Conservation (phyloP, 257 asterid genomes). For the Nyctanthes arbortristis region DNA sequence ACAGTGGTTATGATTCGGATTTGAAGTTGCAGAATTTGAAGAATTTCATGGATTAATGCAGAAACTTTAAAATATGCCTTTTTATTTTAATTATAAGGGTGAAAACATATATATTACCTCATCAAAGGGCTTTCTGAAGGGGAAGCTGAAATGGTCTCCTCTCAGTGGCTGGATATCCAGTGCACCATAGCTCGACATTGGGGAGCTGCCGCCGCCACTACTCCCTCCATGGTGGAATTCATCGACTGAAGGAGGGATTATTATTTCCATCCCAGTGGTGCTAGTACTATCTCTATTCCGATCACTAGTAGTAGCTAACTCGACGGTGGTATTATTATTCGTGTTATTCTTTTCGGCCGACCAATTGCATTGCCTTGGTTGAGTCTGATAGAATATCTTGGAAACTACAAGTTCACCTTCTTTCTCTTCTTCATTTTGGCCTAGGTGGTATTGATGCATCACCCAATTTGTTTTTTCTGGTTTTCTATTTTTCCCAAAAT, state of each 20-base stretch:
- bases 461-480: constrained; percentile 99
- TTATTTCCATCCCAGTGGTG: constrained; percentile 51
- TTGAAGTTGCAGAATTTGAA: too few relatives aligned
- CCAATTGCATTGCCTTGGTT: constrained; percentile 93
- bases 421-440: constrained; percentile 86
- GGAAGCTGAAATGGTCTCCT: constrained; percentile 69
- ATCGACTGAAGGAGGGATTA: constrained; percentile 43
- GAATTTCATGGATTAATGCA: too few relatives aligned
- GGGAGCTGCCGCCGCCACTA: constrained; percentile 36
- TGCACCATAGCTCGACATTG: constrained; percentile 47
- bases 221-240: constrained; percentile 36
- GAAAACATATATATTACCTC: constrained; percentile 64
- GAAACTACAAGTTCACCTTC: constrained; percentile 97
- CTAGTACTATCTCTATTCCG: constrained; percentile 41
- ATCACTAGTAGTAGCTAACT: constrained; percentile 27
- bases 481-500: constrained; percentile 91
- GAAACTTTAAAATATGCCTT: too few relatives aligned
- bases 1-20: too few relatives aligned
- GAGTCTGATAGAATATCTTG: constrained; percentile 90
- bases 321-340: constrained; percentile 12
- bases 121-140: constrained; percentile 70
- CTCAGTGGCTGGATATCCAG: constrained; percentile 71
- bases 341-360: constrained; percentile 43
- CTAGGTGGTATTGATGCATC: constrained; percentile 95
- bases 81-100: too few relatives aligned